Conservation (phyloP, 768 basidiomycete species). For the Podaxis sp. region DNA sequence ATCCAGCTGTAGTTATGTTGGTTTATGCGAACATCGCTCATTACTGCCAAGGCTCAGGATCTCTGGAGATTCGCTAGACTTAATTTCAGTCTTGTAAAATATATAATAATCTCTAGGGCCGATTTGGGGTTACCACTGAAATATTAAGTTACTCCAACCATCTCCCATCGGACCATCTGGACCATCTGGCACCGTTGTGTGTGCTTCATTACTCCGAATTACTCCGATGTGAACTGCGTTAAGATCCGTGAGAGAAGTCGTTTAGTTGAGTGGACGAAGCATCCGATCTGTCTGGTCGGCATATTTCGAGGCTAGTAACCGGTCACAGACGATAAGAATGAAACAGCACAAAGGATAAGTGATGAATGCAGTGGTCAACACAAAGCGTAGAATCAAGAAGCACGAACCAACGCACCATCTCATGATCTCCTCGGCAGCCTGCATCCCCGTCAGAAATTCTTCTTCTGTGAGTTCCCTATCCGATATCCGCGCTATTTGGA, state of each 20-base stretch:
- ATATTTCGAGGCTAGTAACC: conserved; percentile 51
- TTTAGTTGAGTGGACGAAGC: conserved; percentile 44
- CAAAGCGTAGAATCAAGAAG: neutral
- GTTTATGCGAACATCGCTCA: neutral
- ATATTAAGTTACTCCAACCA: neutral
- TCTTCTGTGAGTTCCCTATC: conserved; percentile 56
- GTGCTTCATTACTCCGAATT: neutral
- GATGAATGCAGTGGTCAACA: neutral
- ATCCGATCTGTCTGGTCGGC: conserved; percentile 60
- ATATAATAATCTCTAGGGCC: neutral
- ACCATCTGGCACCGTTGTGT: neutral
- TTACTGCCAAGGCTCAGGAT: neutral
- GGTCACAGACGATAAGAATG: neutral
- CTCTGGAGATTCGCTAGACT: neutral
- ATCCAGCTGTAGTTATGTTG: neutral
- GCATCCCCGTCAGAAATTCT: conserved; percentile 63
- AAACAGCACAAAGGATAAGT: too few species aligned
- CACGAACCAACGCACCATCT: conserved; percentile 41
- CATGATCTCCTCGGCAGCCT: conserved; percentile 57
- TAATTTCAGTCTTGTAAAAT: neutral
- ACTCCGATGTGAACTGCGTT: neutral
- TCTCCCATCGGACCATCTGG: neutral
- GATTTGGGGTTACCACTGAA: neutral
- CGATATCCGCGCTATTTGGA: conserved; percentile 66
- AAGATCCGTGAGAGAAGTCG: conserved; percentile 5